Conservation (phyloP, 176 grass and related monocot species). For the Canna indica region DNA sequence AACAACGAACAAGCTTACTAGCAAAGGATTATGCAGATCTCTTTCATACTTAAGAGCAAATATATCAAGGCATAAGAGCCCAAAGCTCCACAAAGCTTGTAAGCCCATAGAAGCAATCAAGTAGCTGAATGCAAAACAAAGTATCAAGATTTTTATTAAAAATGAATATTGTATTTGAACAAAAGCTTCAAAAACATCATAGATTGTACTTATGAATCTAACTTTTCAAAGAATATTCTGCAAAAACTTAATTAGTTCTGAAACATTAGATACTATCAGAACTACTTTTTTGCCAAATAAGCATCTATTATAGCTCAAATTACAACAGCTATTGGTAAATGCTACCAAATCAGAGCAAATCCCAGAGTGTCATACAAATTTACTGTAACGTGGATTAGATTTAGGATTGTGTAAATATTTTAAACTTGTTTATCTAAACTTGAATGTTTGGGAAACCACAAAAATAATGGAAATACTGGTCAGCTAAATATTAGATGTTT, state of each 20-base stretch:
- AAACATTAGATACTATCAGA: neutral
- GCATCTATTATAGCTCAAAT: neutral
- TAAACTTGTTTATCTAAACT: too few relatives aligned
- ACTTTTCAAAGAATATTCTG: neutral
- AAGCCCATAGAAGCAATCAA: slow-evolving; percentile 89
- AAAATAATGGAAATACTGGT: neutral
- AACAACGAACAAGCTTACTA: slow-evolving; percentile 81
- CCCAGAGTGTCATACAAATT: too few relatives aligned
- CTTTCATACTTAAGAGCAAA: slow-evolving; percentile 53
- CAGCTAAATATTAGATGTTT: too few relatives aligned
- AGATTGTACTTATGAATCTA: neutral
- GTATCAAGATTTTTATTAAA: neutral
- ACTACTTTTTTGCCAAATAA: neutral
- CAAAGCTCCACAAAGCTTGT: slow-evolving; percentile 80
- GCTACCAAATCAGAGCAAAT: neutral
- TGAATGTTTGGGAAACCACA: neutral
- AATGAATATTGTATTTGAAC: too few relatives aligned
- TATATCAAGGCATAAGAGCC: slow-evolving; percentile 72
- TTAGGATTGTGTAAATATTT: too few relatives aligned
- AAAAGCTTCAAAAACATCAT: neutral
- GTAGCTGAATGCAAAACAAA: slow-evolving; percentile 44
- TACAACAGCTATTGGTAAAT: neutral
- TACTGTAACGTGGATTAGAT: too few relatives aligned
- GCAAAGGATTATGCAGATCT: slow-evolving; percentile 58
- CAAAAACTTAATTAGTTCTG: neutral